Evolutionary conservation across 2,329 filamentous ascomycete species (phyloP).

Genomic region (Diaporthe citrichinensis): DNA sequence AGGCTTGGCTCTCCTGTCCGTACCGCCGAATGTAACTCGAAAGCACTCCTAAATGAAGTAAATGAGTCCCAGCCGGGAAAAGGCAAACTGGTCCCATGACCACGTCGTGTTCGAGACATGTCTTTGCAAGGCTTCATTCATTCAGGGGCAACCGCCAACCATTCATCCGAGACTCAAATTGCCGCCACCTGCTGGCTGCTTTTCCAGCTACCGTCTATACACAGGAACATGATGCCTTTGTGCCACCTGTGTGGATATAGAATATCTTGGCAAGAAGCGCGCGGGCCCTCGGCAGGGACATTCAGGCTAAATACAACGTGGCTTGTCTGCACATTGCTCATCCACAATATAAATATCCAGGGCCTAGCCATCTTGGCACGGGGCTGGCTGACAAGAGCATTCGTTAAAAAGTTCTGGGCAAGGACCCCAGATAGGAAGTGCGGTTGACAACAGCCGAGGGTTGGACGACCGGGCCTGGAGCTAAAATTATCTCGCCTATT

Average conservation of each 20-base stretch:
- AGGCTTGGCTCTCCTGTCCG: neutral
- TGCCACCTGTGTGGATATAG: neutral
- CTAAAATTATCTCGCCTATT: neutral
- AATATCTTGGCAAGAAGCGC: neutral
- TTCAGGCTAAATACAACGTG: conserved; percentile 30
- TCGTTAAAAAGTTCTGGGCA: neutral
- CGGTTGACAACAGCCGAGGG: conserved; percentile 16
- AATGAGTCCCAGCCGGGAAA: conserved; percentile 26
- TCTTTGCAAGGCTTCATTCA: neutral
- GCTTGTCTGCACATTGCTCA: conserved; percentile 5
- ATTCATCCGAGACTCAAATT: conserved; percentile 12
- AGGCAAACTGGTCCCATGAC: conserved; percentile 6
- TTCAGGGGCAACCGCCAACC: neutral
- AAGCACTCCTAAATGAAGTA: conserved; percentile 5
- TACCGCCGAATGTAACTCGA: conserved; percentile 24
- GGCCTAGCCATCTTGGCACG: conserved; percentile 26
- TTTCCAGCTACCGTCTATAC: neutral
- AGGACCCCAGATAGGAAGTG: conserved; percentile 15
- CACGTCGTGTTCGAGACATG: conserved; percentile 23
- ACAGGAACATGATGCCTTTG: neutral
- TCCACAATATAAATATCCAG: conserved; percentile 14
- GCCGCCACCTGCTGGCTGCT: neutral
- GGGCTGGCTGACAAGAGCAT: neutral
- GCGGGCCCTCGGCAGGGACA: neutral
- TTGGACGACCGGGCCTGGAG: neutral